Evolutionary conservation across 805 yeast genomes (phyloP), one percentile per base, ranked within the genome.

Genomic region (Zygosaccharomyces rouxii): DNA sequence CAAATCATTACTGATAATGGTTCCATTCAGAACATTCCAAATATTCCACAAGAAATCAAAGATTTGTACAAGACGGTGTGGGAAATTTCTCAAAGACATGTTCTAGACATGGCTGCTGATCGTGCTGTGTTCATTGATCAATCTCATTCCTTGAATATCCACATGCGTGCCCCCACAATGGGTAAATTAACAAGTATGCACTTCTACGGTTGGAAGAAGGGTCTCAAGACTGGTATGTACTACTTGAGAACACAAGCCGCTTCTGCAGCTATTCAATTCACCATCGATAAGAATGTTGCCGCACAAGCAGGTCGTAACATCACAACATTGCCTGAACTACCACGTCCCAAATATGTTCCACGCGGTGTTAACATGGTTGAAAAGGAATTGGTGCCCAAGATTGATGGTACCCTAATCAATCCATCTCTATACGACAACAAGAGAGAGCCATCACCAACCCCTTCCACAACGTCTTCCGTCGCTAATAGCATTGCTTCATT

Each of bases 181-280:
- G 95, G 96, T 61, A 92, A 92, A 69, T 78, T 90, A 62, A 90
- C 97, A 7, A 80, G 90, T 56, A 90, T 92, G 96, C 98, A 90
- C 68, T 90, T 90, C 75, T 89, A 90, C 67, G 97, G 96, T 35
- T 90, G 98, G 98, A 86, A 85, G 74, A 87, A 85, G 73, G 98
- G 98, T 48, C 77, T 90, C 60, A 90, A 90, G 77, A 90, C 98
- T 7, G 98, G 98, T 58, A 89, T 90, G 92, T 90, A 90, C 75
- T 90, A 90, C 68, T 75, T 90, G 68, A 82, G 97, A 70, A 89
- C 98, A 3, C 95, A 88, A 75, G 96, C 98, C 50, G 98, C 98
- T 25, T 80, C 96, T 30, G 86, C 95, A 43, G 97, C 98, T 42
- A 92, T 92, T 64, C 95, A 92, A 73, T 92, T 89, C 70, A 86